Evolutionary conservation across 2,329 filamentous ascomycete genomes (phyloP), one percentile per base, ranked within the genome.

Genomic region (Reticulascus tulasneorum): DNA sequence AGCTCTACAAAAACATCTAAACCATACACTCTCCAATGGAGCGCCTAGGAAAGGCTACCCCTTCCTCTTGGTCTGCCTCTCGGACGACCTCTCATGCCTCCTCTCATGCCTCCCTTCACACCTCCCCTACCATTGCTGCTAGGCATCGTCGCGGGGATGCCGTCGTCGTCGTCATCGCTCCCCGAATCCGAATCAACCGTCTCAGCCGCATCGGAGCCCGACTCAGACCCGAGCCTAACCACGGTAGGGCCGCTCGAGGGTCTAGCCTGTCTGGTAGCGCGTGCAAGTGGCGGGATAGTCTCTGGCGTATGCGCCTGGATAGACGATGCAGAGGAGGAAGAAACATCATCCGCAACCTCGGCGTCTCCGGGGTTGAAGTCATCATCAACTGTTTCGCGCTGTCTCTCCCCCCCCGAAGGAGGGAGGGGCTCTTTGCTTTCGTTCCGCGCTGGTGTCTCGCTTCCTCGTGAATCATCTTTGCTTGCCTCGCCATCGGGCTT

Each of bases 161-260:
- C 37, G 15, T 9, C 11, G 25, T n/a, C n/a, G n/a, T 33, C 39
- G 13, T n/a, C n/a, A 8, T 37, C 42, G 22, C 33, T 35, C 10
- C 45, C 44, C 5, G 44, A 46, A 13, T 29, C 35, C 7, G 42
- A 45, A 15, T 42, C n/a, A n/a, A n/a, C n/a, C n/a, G n/a, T n/a
- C n/a, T n/a, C n/a, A n/a, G n/a, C n/a, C n/a, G n/a, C n/a, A n/a
- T n/a, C n/a, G n/a, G n/a, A n/a, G n/a, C n/a, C n/a, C n/a, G n/a
- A n/a, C n/a, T n/a, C 34, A 9, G 35, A 33, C n/a, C 44, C 44
- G 6, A 46, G 35, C 9, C 41, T 31, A 9, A 46, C 44, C 3
- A 46, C 13, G 3, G 44, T 46, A 3, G 33, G 41, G 2, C 38
- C 33, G 9, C n/a, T 15, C 5, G 39, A 35, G 5, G 30, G 23